Base-by-base conservation (phyloP, 75 land plant genomes). In the Isoetes taiwanensis region DNA sequence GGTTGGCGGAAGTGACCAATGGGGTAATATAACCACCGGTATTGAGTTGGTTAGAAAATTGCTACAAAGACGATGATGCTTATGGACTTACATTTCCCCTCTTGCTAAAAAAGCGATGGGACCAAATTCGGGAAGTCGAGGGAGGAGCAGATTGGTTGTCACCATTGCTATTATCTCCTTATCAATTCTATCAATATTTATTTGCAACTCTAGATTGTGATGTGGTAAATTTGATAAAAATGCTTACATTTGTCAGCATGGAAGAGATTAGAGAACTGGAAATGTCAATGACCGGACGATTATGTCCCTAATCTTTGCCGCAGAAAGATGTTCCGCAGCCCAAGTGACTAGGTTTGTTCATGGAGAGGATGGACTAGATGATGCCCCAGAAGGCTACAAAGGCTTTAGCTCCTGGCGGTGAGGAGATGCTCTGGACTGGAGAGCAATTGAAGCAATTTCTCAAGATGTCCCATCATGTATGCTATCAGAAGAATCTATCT, bases 21-120 rank as follows among this genome's bases (percentile, higher is more conserved):
- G 98, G 98, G 99, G 99, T 0, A 93, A 93, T 57, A 93, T 93
- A 0, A 93, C 95, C 52, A 89, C 95, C 27, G 98, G 98, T n/a
- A 93, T 86, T 5, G 96, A 93, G n/a, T 58, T 93, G 31, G 79
- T 93, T 29, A 66, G 95, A 14, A 79, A 78, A 28, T 64, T 77
- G 31, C 59, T 84, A 48, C 86, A 82, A 34, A n/a, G 70, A 65
- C 0, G 94, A 80, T 2, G 89, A 77, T n/a, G 96, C 86, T 0
- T 82, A 77, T 60, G 99, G 99, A 0, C 67, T 93, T 57, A 93
- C 99, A 12, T 93, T 87, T 29, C 99, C 99, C 21, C 86, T 93
- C 34, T 68, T 93, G 30, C 61, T 93, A 52, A 93, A 88, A 75
- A 75, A 84, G 84, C 50, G 99, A 93, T 72, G 99, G 99, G 8